Evolutionary conservation across 106 monocot species (phyloP).

Genomic region (Narthecium ossifragum): DNA sequence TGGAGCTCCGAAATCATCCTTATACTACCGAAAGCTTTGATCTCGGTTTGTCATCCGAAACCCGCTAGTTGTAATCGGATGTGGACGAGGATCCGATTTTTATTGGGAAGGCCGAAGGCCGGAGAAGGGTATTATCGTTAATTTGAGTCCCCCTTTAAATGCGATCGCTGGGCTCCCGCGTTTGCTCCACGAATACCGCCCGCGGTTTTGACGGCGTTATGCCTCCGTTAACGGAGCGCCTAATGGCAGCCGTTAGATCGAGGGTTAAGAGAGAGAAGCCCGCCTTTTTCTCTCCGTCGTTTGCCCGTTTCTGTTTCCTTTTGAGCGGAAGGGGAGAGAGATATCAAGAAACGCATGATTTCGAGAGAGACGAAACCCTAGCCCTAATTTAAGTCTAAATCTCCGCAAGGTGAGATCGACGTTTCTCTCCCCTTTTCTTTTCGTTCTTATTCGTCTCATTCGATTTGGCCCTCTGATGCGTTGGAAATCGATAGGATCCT

Average conservation of each 20-base stretch:
- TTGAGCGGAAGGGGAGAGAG: neutral
- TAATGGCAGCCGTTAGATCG: conserved; percentile 10
- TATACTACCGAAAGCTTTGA: too few relatives aligned
- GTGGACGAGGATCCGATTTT: too few relatives aligned
- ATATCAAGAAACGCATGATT: neutral
- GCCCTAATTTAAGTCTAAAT: neutral
- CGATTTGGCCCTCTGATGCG: too few relatives aligned
- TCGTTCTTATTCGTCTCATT: neutral
- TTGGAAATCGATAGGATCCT: neutral
- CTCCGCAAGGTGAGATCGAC: neutral
- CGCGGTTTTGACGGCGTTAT: neutral
- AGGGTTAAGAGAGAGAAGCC: conserved; percentile 1
- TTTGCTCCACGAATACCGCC: neutral
- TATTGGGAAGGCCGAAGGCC: too few relatives aligned
- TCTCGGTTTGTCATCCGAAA: too few relatives aligned
- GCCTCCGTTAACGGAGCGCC: neutral
- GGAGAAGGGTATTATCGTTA: too few relatives aligned
- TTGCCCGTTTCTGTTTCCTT: conserved; percentile 11
- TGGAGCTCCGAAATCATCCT: too few relatives aligned
- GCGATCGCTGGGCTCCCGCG: too few relatives aligned
- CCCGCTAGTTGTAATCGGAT: too few relatives aligned
- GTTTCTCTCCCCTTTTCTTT: neutral
- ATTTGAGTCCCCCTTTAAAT: too few relatives aligned
- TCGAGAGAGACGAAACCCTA: neutral
- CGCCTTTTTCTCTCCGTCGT: conserved; percentile 3